These are phyloP conservation scores for Pseudocercospora musae DNA, from an alignment of 2,329 filamentous ascomycete species.

Conservation along the genomic window DNA sequence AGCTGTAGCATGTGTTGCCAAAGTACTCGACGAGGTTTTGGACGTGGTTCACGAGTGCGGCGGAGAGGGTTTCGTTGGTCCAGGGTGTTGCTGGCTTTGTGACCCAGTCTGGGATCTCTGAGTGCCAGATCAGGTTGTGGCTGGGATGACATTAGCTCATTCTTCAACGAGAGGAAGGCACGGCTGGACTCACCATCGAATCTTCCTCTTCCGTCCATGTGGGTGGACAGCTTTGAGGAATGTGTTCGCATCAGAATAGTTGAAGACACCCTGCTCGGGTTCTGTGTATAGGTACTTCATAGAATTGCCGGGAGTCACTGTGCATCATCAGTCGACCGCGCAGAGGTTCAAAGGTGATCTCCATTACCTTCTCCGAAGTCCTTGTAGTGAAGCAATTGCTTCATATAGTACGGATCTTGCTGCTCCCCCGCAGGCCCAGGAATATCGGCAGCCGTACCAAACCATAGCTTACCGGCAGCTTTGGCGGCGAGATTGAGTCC, in stretches of 20 bases:
- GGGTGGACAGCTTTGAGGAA: conserved; percentile 14
- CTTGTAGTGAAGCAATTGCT: conserved; percentile 52
- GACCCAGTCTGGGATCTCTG: conserved; percentile 41
- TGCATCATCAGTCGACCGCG: too few relatives aligned
- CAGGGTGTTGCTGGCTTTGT: conserved; percentile 30
- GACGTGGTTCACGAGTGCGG: conserved; percentile 44
- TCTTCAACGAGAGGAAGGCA: too few relatives aligned
- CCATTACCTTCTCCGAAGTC: conserved; percentile 56
- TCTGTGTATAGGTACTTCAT: conserved; percentile 43
- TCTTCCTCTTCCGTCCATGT: conserved; percentile 26
- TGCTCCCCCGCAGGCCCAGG: conserved; percentile 43
- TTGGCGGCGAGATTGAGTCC: conserved; percentile 25
- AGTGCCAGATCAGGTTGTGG: conserved; percentile 44
- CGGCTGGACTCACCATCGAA: conserved; percentile 25
- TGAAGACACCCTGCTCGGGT: conserved; percentile 36
- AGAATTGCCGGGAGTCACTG: conserved; percentile 35
- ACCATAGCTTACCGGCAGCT: conserved; percentile 27
- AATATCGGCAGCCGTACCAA: conserved; percentile 57
- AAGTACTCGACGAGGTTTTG: conserved; percentile 39
- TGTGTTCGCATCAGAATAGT: conserved; percentile 19
- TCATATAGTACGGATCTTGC: conserved; percentile 53
- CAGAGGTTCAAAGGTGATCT: too few relatives aligned
- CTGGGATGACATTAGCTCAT: conserved; percentile 27
- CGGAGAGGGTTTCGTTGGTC: conserved; percentile 41
- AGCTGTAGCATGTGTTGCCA: conserved; percentile 37